Conservation (phyloP, 2,329 filamentous ascomycete species). For the Drechslera avenae region DNA sequence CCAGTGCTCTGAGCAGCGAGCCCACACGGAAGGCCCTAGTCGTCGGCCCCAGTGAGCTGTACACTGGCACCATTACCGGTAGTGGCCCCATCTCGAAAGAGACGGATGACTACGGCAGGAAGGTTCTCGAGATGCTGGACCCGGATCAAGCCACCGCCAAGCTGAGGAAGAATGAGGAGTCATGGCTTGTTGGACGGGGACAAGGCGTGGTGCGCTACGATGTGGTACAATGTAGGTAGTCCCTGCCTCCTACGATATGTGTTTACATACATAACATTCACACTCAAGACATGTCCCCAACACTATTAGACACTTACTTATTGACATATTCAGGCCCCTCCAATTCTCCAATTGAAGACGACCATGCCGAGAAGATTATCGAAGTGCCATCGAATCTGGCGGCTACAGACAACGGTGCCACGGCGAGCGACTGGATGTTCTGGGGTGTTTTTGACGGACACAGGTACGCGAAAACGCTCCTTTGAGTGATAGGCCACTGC, state of each 20-base stretch:
- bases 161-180: conserved; percentile 86
- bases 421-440: conserved; percentile 95
- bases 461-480: conserved; percentile 62
- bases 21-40: conserved; percentile 71
- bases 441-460: conserved; percentile 99
- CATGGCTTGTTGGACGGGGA: conserved; percentile 85
- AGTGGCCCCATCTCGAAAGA: conserved; percentile 88
- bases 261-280: no score
- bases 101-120: conserved; percentile 80
- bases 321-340: neutral
- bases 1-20: conserved; percentile 53
- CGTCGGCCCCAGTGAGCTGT: conserved; percentile 87
- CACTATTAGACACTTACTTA: neutral
- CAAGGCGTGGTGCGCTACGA: conserved; percentile 94
- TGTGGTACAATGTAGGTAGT: conserved; percentile 67
- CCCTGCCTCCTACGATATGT: neutral
- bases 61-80: conserved; percentile 82
- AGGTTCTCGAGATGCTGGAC: conserved; percentile 93
- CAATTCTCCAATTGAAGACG: conserved; percentile 97
- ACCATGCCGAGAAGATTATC: conserved; percentile 97
- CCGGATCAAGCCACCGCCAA: conserved; percentile 92
- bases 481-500: conserved; percentile 1
- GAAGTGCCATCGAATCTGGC: conserved; percentile 73
- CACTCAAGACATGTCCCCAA: neutral
- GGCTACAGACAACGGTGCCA: conserved; percentile 59